A percentile compares a stretch with the other conserved stretches of the same genome.
Conservation (phyloP, 2,329 filamentous ascomycete genomes). For the Macroventuria anomochaeta region DNA sequence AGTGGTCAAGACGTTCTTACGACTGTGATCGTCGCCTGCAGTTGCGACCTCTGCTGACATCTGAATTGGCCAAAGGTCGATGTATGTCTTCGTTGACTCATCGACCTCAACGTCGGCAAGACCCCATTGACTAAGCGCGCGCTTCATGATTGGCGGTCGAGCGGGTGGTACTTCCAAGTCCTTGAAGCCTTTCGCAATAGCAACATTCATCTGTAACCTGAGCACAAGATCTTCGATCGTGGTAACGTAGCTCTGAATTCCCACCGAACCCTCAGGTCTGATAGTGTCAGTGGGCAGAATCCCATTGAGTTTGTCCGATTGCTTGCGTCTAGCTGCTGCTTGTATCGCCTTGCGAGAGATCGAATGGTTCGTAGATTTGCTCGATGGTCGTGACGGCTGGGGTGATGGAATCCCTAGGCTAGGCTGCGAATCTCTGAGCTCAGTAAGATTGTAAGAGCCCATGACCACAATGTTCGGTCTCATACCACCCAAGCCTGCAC, state of each 20-base stretch:
- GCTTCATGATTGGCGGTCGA: constrained; percentile 39
- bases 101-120: constrained; percentile 52
- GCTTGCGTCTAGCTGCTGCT: constrained; percentile 51
- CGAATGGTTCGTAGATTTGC: constrained; percentile 33
- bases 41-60: constrained; percentile 85
- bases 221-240: constrained; percentile 82
- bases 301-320: constrained; percentile 60
- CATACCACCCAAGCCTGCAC: constrained; percentile 85
- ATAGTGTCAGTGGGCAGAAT: constrained; percentile 73
- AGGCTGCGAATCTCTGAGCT: constrained; percentile 68
- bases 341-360: constrained; percentile 45
- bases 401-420: constrained; percentile 63
- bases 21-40: constrained; percentile 51
- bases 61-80: constrained; percentile 91
- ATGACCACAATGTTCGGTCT: constrained; percentile 84
- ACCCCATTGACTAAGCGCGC: constrained; percentile 33
- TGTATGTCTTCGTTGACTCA: constrained; percentile 74
- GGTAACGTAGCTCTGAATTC: constrained; percentile 76
- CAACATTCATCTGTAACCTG: constrained; percentile 81
- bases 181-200: constrained; percentile 82
- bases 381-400: constrained; percentile 46
- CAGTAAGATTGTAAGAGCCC: constrained; percentile 80
- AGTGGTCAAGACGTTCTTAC: constrained; percentile 74
- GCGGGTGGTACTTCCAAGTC: constrained; percentile 70
- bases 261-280: constrained; percentile 71